Percentiles rank a stretch among this genome's conserved stretches.
Conservation (phyloP, 805 yeast genomes). For the Candida boidinii region DNA sequence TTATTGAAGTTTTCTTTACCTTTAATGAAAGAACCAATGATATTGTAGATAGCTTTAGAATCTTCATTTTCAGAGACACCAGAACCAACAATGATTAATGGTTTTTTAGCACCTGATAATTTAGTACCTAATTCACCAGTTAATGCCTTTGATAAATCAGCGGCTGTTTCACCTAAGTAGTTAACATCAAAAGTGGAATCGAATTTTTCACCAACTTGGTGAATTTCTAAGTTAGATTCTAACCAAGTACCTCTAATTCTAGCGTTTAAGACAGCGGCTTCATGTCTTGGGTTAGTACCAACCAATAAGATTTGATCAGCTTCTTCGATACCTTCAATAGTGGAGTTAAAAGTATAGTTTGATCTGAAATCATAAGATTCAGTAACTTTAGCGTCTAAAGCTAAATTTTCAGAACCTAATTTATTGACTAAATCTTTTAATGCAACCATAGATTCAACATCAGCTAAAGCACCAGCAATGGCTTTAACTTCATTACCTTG, state of each 20-base stretch:
- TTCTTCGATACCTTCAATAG: conserved; percentile 70
- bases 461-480: conserved; percentile 72
- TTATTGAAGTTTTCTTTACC: conserved; percentile 52
- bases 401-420: conserved; percentile 73
- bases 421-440: conserved; percentile 71
- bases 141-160: conserved; percentile 51
- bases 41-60: conserved; percentile 49
- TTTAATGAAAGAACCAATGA: conserved; percentile 52
- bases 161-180: conserved; percentile 54
- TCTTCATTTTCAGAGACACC: conserved; percentile 65
- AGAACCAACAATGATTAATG: conserved; percentile 75
- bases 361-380: conserved; percentile 69
- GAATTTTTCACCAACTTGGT: conserved; percentile 67
- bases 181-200: conserved; percentile 66
- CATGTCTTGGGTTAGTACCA: conserved; percentile 85
- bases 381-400: conserved; percentile 59
- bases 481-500: conserved; percentile 69
- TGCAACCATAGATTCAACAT: conserved; percentile 76
- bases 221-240: conserved; percentile 55
- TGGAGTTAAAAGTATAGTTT: conserved; percentile 72
- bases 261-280: conserved; percentile 81
- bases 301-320: conserved; percentile 75
- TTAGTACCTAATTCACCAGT: conserved; percentile 62
- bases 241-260: conserved; percentile 80
- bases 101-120: conserved; percentile 57